Conservation (phyloP, 2,329 filamentous ascomycete species). For the Colletotrichum magnum region DNA sequence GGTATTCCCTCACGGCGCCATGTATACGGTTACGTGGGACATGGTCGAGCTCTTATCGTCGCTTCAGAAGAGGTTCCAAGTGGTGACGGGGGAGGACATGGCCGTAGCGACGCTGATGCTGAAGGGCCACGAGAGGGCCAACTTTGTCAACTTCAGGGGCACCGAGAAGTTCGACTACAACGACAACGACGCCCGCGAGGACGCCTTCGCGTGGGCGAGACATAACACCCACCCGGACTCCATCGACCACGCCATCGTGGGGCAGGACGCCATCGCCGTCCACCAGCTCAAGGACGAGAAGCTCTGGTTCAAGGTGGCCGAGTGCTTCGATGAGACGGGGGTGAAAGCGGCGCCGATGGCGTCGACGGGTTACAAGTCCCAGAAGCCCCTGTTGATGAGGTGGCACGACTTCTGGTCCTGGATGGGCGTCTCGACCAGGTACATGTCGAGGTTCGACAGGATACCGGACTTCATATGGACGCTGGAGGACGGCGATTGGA, state of each 20-base stretch:
- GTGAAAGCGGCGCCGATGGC: constrained; percentile 41
- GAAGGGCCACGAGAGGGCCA: constrained; percentile 44
- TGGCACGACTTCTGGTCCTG: constrained; percentile 46
- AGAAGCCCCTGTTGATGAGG: constrained; percentile 34
- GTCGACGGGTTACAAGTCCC: constrained; percentile 22
- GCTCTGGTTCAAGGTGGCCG: constrained; percentile 47
- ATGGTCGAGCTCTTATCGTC: constrained; percentile 47
- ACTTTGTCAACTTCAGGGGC: constrained; percentile 48
- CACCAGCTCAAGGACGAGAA: constrained; percentile 48
- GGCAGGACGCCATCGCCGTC: constrained; percentile 44
- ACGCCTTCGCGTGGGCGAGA: constrained; percentile 49
- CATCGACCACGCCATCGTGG: constrained; percentile 45
- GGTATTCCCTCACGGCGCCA: constrained; percentile 50
- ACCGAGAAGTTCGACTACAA: constrained; percentile 51
- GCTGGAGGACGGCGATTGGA: constrained; percentile 42
- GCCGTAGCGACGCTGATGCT: constrained; percentile 48
- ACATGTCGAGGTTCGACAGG: constrained; percentile 42
- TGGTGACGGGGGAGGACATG: constrained; percentile 50
- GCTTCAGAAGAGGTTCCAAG: constrained; percentile 45
- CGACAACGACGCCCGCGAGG: constrained; percentile 45
- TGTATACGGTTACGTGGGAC: constrained; percentile 53
- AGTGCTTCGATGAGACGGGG: constrained; percentile 48
- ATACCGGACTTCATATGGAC: constrained; percentile 45
- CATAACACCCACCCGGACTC: constrained; percentile 44
- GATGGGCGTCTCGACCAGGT: constrained; percentile 41